These are phyloP conservation scores for Pichia sp. DNA, from an alignment of 1,139 yeast species.

Conservation along the genomic window DNA sequence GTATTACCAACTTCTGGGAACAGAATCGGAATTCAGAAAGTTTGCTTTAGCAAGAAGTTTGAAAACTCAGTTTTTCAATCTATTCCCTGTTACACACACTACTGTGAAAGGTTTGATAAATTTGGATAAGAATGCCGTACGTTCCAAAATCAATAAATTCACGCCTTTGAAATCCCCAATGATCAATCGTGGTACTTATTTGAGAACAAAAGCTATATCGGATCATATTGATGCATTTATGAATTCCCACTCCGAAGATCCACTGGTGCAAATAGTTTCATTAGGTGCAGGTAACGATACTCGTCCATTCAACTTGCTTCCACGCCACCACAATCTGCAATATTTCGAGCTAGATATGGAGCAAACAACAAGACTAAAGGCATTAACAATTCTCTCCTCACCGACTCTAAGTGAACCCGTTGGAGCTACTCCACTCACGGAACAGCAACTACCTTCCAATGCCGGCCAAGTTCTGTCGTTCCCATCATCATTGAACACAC, in stretches of 20 bases:
- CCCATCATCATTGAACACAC: constrained; percentile 34
- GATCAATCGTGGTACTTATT: constrained; percentile 75
- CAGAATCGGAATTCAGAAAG: constrained; percentile 24
- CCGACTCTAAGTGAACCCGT: constrained; percentile 22
- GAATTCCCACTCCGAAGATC: constrained; percentile 41
- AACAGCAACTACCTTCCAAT: constrained; percentile 11
- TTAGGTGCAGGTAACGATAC: constrained; percentile 98
- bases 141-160: constrained; percentile 1
- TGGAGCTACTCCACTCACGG: constrained; percentile 1
- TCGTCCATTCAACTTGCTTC: constrained; percentile 50
- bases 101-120: background rate
- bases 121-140: background rate
- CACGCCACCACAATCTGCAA: constrained; percentile 27
- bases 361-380: constrained; percentile 54
- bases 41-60: constrained; percentile 33
- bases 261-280: constrained; percentile 58
- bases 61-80: constrained; percentile 31
- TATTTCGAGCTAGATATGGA: constrained; percentile 76
- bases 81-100: constrained; percentile 5
- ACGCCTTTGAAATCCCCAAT: constrained; percentile 54
- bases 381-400: constrained; percentile 40
- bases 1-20: constrained; percentile 19
- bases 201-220: constrained; percentile 63
- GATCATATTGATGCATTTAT: constrained; percentile 45
- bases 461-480: constrained; percentile 16